Base-by-base conservation (phyloP, 306 rosid species). In the Cucumis hystrix region DNA sequence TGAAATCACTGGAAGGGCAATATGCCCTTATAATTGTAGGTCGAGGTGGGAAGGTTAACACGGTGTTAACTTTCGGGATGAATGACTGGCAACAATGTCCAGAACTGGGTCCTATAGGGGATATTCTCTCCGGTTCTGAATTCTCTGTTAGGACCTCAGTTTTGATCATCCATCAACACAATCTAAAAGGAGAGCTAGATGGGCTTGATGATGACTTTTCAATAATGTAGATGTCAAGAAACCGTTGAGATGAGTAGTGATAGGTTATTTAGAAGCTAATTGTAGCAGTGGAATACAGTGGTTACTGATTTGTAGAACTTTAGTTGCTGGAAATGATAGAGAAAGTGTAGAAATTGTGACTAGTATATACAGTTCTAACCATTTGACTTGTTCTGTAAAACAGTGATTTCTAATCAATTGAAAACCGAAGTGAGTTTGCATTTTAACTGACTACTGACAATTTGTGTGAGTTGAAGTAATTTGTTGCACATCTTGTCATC, bases 31-130 rank as follows among this genome's bases (percentile, higher is more conserved):
- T 92, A 10, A 88, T 92, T 13, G 97, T 95, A 13, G 98, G 98
- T 62, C 81, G 88, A 82, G 97, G 96, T 43, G 93, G 92, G 18
- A 85, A 93, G 41, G 85, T 87, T 33, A 92, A 95, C 79, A 88
- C 98, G 0, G 56, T 86, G 41, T 78, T 95, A 80, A 95, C 97
- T 4, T 82, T 81, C 18, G 97, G 97, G 7, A 95, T 95, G 98
- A 92, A 83, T 33, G 98, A 92, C 14, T 95, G 97, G 98, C 93
- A 95, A 80, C 97, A 90, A 14, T 90, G 97, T 57, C 98, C 98
- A 0, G 97, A 95, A 84, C 56, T 95, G 16, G 98, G 98, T 60
- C 96, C 97, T 0, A 85, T 95, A 4, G 98, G 98, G n/a, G 98
- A 95, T 76, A 92, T 95, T 80, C 97, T 95, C 68, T 89, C 98